Base-by-base conservation (phyloP, 148 eudicot genomes). In the Camellia lanceoleosa region DNA sequence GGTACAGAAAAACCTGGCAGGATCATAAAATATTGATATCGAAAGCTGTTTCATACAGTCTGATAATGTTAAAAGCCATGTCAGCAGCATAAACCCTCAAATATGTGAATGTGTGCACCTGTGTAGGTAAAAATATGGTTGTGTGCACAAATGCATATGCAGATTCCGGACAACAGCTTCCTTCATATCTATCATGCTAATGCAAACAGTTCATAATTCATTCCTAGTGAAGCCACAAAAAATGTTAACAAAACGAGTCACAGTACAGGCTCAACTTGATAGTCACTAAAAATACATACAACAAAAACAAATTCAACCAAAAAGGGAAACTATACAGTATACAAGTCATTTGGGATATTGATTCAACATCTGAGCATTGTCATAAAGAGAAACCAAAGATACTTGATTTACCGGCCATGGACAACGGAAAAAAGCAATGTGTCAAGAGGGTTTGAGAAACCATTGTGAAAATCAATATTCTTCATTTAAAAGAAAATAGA, bases 1-100 rank as follows among this genome's bases (percentile, higher is more conserved):
- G 92, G 88, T 89, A 83, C 92, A 92, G 93, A 91, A 91, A 92
- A 94, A 94, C 98, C 96, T 92, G 98, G 93, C 89, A 86, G 91
- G 97, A 87, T 82, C 97, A 85, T 79, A 76, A 59, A 63, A 59
- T 69, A 80, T 90, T 68, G 68, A 73, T 92, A 18, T 92, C 82
- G 93, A 95, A 94, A 89, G 98, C 97, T 87, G 88, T 80, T 82
- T 71, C 51, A 76, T 63, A 76, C 86, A 88, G 77, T 23, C 89
- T 65, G 74, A 76, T 70, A 85, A 82, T 80, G 79, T 64, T 67
- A 73, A 72, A 87, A 78, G 84, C 88, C 90, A 81, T 54, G 75
- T 47, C 76, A 75, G 76, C 41, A 63, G 74, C 72, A 52, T 43
- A 64, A 82, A 5, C 68, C 19, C 58, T 78, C 10, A 82, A 75